Percentiles rank a stretch among this genome's conserved stretches.
These are phyloP conservation scores for Pisolithus microcarpus DNA, from an alignment of 768 basidiomycete genomes.

Conservation along the genomic window DNA sequence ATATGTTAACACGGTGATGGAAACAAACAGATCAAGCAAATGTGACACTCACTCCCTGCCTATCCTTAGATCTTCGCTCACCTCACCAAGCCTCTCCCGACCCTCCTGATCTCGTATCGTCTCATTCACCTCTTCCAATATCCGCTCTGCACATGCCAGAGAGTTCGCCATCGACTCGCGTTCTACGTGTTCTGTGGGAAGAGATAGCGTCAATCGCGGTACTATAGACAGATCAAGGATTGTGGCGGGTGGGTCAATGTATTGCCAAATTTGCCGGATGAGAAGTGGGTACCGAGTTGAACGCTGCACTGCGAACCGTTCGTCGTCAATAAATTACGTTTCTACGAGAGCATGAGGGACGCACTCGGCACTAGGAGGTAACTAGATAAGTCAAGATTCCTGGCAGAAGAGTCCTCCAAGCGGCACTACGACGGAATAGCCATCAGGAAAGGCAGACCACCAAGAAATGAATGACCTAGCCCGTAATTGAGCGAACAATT, in stretches of 20 bases:
- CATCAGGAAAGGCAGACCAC: no score
- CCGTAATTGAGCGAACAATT: no score
- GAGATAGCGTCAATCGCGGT: background rate
- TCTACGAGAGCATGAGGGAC: conserved; percentile 15
- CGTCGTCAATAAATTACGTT: background rate
- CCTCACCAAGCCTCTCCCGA: no score
- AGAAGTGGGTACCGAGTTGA: conserved; percentile 57
- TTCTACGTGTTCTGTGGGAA: conserved; percentile 36
- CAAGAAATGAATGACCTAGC: no score
- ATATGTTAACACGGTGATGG: no score
- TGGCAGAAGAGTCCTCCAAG: conserved; percentile 72
- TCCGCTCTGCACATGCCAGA: no score
- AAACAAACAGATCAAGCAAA: background rate
- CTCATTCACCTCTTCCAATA: no score
- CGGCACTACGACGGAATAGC: conserved; percentile 59
- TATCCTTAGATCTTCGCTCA: no score
- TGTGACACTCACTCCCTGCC: conserved; percentile 17
- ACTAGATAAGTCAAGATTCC: conserved; percentile 81
- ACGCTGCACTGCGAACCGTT: conserved; percentile 69
- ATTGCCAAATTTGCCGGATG: no score
- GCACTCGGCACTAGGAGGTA: conserved; percentile 88
- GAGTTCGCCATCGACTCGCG: conserved; percentile 42
- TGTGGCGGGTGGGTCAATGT: conserved; percentile 22
- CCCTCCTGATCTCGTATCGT: no score
- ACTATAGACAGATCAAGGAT: conserved; percentile 40